Conservation (phyloP, 345 rosid species). For the Acer saccharum region DNA sequence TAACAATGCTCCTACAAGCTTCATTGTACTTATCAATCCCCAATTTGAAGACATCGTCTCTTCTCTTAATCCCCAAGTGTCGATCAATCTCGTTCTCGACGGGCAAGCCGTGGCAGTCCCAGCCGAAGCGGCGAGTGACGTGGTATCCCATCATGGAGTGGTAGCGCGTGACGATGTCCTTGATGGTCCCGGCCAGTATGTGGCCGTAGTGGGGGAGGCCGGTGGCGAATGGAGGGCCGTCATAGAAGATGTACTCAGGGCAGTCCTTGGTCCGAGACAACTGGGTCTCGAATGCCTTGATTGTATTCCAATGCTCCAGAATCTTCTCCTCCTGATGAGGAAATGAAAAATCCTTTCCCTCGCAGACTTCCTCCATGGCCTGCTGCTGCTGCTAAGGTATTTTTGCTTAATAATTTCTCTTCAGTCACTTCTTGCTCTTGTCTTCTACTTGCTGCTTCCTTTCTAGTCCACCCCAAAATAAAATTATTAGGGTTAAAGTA, state of each 20-base stretch:
- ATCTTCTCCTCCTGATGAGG: constrained; percentile 70
- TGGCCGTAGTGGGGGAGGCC: constrained; percentile 98
- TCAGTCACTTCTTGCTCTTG: too few species aligned
- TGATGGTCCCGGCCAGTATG: constrained; percentile 95
- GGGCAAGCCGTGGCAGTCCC: constrained; percentile 99
- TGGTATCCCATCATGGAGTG: constrained; percentile 91
- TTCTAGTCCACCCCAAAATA: too few species aligned
- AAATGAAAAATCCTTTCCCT: constrained; percentile 87
- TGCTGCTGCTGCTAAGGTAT: too few species aligned
- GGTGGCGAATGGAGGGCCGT: constrained; percentile 98
- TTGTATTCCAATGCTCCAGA: constrained; percentile 61
- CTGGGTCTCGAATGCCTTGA: constrained; percentile 82
- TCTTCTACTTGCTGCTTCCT: too few species aligned
- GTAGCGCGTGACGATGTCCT: constrained; percentile 88
- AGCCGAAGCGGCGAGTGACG: constrained; percentile 93
- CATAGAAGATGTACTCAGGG: constrained; percentile 90
- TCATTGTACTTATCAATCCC: constrained; percentile 93
- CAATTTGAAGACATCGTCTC: constrained; percentile 68
- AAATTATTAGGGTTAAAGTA: too few species aligned
- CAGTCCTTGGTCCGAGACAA: constrained; percentile 51
- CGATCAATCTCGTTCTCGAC: constrained; percentile 90
- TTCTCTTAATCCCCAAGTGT: constrained; percentile 59
- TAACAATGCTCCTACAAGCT: constrained; percentile 86
- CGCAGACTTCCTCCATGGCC: constrained; percentile 82
- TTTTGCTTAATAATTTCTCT: too few species aligned